Evolutionary conservation across 1,284 basidiomycete genomes (phyloP).

Genomic region (Tilletia indica): DNA sequence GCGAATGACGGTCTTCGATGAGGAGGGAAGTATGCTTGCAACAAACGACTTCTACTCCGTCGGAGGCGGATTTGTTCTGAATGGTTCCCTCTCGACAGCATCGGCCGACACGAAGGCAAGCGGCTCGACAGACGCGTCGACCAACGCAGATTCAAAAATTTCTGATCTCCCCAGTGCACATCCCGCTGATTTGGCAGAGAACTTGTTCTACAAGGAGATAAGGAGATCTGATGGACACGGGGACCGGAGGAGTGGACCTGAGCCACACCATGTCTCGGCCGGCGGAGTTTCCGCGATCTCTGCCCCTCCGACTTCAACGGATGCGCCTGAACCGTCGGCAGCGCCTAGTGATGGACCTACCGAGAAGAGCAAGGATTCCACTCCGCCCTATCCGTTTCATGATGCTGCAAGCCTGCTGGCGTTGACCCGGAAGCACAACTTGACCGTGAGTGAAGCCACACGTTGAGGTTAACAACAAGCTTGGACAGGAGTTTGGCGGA

Average conservation of each 20-base stretch:
- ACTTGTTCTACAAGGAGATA: slow-evolving; percentile 94
- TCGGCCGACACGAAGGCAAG: not conserved
- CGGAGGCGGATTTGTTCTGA: slow-evolving; percentile 52
- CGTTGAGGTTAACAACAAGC: not conserved
- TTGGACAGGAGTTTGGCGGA: not conserved
- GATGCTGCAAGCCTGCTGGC: slow-evolving; percentile 75
- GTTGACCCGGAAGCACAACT: slow-evolving; percentile 78
- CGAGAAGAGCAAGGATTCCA: not conserved
- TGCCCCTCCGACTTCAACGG: too few relatives aligned
- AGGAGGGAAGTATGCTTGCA: slow-evolving; percentile 78
- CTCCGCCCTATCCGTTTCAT: slow-evolving; percentile 80
- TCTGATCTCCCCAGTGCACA: not conserved
- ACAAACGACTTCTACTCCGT: slow-evolving; percentile 84
- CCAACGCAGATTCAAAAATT: not conserved
- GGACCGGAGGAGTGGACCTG: not conserved
- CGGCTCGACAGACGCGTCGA: not conserved
- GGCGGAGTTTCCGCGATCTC: too few relatives aligned
- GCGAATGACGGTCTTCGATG: slow-evolving; percentile 81
- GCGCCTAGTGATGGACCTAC: too few relatives aligned
- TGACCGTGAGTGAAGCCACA: slow-evolving; percentile 50
- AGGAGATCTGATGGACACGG: slow-evolving; percentile 59
- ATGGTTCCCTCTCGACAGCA: slow-evolving; percentile 44
- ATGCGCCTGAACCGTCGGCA: too few relatives aligned
- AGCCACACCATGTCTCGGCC: not conserved
- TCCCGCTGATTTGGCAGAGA: slow-evolving; percentile 73